Evolutionary conservation across 495 filamentous ascomycete genomes (phyloP), one percentile per base, ranked within the genome.

Genomic region (Tuber brumale): DNA sequence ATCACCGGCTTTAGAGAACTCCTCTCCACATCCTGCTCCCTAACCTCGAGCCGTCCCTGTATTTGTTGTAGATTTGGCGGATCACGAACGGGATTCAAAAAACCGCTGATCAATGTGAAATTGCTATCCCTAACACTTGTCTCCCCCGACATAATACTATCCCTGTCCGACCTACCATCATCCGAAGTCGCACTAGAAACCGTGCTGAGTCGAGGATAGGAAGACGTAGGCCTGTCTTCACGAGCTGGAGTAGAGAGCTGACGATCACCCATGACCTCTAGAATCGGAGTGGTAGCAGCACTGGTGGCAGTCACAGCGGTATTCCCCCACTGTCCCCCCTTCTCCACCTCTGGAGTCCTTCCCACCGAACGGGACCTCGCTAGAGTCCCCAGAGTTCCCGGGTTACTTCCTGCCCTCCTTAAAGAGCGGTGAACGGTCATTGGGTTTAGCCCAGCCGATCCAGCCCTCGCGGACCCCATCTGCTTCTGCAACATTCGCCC

Each of bases 401-500:
- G 84, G 69, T 75, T 86, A 82, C 42, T 82, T 82, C 70, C 86
- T 78, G 69, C 86, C 84, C 73, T 85, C 84, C 48, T 84, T 81
- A 21, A 85, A 84, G 88, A 94, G 79, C 92, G 91, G 41, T 92
- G 92, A 66, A 94, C 92, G 46, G 92, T 92, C 75, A 93, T 85
- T 9, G 93, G 93, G 3, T 94, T 93, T 69, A 99, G 84, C 71
- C 95, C 88, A 84, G 94, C 97, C 83, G 97, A 89, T 51, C 95
- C 91, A 66, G 89, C 89, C 35, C 87, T 88, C 69, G 91, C 89
- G 81, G 88, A 88, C 41, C 73, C 90, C 51, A 99, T 88, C 83
- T 96, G 91, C 84, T 89, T 92, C n/a, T 93, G 92, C 70, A 98
- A 88, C 77, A 95, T 83, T 71, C 94, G 91, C 75, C 94, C 94